These are phyloP conservation scores for Geotrichum carabidarum DNA, from an alignment of 1,139 yeast species.

Conservation along the genomic window DNA sequence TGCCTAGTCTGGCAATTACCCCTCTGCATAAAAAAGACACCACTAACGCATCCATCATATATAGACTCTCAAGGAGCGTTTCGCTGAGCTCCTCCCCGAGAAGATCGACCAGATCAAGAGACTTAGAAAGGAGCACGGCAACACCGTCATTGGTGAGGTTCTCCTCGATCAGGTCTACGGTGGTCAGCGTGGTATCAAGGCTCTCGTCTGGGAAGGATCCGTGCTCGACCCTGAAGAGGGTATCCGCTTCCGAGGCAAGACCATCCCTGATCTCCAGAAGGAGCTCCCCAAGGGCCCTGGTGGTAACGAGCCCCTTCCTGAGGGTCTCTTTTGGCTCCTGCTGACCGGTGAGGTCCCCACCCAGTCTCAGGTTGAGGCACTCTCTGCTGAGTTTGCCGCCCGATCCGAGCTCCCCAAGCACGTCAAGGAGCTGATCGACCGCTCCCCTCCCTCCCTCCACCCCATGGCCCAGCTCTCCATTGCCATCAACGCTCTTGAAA, in stretches of 20 bases:
- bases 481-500: conserved; percentile 61
- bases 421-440: conserved; percentile 49
- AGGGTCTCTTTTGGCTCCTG: conserved; percentile 58
- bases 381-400: conserved; percentile 54
- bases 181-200: conserved; percentile 98
- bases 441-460: conserved; percentile 53
- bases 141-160: conserved; percentile 88
- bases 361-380: conserved; percentile 49
- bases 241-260: conserved; percentile 95
- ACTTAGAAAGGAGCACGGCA: conserved; percentile 83
- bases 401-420: conserved; percentile 55
- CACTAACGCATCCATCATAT: neutral
- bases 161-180: conserved; percentile 95
- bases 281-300: conserved; percentile 92
- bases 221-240: conserved; percentile 98
- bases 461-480: conserved; percentile 71
- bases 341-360: conserved; percentile 61
- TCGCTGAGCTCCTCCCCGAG: conserved; percentile 86
- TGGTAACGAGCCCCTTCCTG: conserved; percentile 61
- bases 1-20: neutral
- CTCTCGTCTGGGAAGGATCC: conserved; percentile 98
- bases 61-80: conserved; percentile 81
- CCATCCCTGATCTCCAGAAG: conserved; percentile 91
- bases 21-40: neutral
- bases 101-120: conserved; percentile 88